These are phyloP conservation scores for Fusarium pseudocircinatum DNA, from an alignment of 2,329 filamentous ascomycete genomes.

Conservation along the genomic window DNA sequence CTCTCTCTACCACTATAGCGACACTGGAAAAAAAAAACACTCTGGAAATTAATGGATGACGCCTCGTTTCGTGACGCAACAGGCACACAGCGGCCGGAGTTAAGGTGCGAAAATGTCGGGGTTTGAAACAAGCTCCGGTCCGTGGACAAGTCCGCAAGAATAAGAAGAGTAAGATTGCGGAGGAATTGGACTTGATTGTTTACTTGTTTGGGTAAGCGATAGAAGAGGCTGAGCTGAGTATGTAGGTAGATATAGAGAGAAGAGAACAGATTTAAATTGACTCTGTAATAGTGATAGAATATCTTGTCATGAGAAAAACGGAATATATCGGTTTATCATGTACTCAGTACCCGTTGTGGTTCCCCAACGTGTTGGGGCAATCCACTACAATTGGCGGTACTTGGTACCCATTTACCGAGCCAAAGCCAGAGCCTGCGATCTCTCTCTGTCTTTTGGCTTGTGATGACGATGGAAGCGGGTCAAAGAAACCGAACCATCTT, in stretches of 20 bases:
- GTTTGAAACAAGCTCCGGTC: slow-evolving; percentile 34
- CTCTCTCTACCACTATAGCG: slow-evolving; percentile 40
- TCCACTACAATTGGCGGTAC: slow-evolving; percentile 38
- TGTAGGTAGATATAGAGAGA: background rate
- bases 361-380: slow-evolving; percentile 43
- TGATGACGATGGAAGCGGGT: slow-evolving; percentile 34
- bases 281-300: background rate
- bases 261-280: background rate
- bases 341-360: slow-evolving; percentile 12
- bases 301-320: slow-evolving; percentile 14
- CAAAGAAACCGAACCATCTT: slow-evolving; percentile 26
- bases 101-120: slow-evolving; percentile 35
- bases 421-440: background rate
- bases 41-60: slow-evolving; percentile 39
- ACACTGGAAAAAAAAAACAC: slow-evolving; percentile 15
- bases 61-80: slow-evolving; percentile 33
- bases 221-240: slow-evolving; percentile 1
- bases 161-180: slow-evolving; percentile 7
- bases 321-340: slow-evolving; percentile 42
- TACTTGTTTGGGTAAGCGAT: slow-evolving; percentile 1
- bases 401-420: background rate
- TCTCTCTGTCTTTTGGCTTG: slow-evolving; percentile 22
- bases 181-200: slow-evolving; percentile 22
- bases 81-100: slow-evolving; percentile 33
- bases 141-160: slow-evolving; percentile 32